Base-by-base conservation (phyloP, 1,284 basidiomycete genomes). In the Ceratobasidium papillatum region DNA sequence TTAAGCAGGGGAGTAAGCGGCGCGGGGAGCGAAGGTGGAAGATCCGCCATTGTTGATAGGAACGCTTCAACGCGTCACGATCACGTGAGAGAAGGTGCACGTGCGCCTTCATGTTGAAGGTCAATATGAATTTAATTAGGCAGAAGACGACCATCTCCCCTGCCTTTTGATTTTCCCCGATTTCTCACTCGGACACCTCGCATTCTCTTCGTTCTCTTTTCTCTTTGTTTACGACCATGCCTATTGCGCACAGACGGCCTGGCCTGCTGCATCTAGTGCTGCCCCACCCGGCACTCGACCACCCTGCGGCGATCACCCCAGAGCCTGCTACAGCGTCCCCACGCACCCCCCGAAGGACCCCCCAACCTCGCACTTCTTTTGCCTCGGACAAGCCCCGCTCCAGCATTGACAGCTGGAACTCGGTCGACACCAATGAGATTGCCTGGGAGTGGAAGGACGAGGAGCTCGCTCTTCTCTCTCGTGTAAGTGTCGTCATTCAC, bases 391-490 rank as follows among this genome's bases (percentile, higher is more conserved):
- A 38, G 34, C 68, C 68, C 41, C 68, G 68, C 56, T 72, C 68
- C 38, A 72, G 68, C 56, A 72, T 72, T 43, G 68, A 72, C 38
- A 72, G 68, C 92, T 91, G 90, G 80, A 92, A 90, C 80, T 93
- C 91, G 27, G 91, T 88, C 78, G 86, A 86, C 78, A 87, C 90
- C 78, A 78, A 78, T 56, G 90, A 90, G 56, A 83, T 86, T 52
- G 88, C 89, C 74, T 87, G 83, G 68, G 90, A 92, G 76, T 94
- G 92, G 92, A 90, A 87, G 79, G 84, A 86, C 63, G 91, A 93
- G 69, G 90, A 94, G 78, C 82, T 88, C 75, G 84, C 87, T 75
- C 82, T 93, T 14, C 85, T 94, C 59, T 83, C 86, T 74, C 86
- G 91, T 80, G 92, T 93, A 78, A 75, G 89, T 84, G 52, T 17